phyloP scores from a whole-genome alignment of 2,329 filamentous ascomycete species.

The Sporothrix schenckii region DNA sequence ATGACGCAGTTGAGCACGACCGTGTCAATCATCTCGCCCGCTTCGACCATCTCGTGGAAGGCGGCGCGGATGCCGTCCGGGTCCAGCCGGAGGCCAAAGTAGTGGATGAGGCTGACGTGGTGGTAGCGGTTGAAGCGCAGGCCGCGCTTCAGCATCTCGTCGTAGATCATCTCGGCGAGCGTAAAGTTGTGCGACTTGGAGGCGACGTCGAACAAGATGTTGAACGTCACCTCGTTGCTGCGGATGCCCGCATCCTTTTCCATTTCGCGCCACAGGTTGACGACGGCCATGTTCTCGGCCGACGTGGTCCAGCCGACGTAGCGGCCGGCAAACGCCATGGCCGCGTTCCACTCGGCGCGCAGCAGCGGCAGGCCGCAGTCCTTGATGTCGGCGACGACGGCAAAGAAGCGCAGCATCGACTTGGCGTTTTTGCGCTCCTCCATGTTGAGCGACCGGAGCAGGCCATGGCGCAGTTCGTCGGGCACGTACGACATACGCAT shows the following conservation, averaged over 20 bases:
- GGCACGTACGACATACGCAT: constrained; percentile 56
- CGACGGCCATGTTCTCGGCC: constrained; percentile 65
- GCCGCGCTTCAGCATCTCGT: constrained; percentile 74
- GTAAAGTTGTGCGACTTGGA: constrained; percentile 81
- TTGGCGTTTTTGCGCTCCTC: constrained; percentile 59
- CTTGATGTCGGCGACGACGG: constrained; percentile 81
- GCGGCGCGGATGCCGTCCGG: constrained; percentile 72
- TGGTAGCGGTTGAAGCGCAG: constrained; percentile 76
- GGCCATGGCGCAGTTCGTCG: constrained; percentile 58
- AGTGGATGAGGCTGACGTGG: constrained; percentile 80
- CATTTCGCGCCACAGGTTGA: constrained; percentile 88
- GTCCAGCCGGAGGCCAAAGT: constrained; percentile 74
- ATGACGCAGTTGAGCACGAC: constrained; percentile 86
- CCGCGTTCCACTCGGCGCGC: constrained; percentile 76
- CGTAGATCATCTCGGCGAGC: constrained; percentile 81
- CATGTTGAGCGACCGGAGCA: constrained; percentile 70
- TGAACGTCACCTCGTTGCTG: constrained; percentile 82
- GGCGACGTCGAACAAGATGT: constrained; percentile 86
- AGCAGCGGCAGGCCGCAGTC: constrained; percentile 69
- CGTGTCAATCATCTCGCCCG: constrained; percentile 86
- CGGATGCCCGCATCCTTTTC: constrained; percentile 68
- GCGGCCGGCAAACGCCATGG: constrained; percentile 75
- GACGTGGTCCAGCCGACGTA: constrained; percentile 64
- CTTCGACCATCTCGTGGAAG: constrained; percentile 80
- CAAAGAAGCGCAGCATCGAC: constrained; percentile 80